Conservation (phyloP, 2,329 filamentous ascomycete genomes). For the Beauveria caledonica region DNA sequence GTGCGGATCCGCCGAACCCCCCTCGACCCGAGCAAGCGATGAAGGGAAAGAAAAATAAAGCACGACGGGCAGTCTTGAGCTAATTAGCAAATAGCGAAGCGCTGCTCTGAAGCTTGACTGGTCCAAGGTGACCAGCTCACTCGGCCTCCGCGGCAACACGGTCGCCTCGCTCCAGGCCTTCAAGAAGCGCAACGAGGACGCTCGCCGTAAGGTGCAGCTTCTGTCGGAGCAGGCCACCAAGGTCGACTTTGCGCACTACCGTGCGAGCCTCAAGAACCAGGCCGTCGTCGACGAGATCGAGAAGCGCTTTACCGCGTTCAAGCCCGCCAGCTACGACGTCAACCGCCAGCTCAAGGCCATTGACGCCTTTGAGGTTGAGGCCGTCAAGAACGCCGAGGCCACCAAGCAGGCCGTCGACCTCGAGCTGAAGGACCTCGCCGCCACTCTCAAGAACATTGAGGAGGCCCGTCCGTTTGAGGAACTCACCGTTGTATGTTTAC, state of each 20-base stretch:
- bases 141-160: conserved; percentile 93
- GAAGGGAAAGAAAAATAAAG: neutral
- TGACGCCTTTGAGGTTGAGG: conserved; percentile 94
- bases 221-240: conserved; percentile 78
- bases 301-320: conserved; percentile 86
- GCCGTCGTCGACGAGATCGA: conserved; percentile 94
- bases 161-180: conserved; percentile 85
- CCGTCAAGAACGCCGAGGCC: conserved; percentile 90
- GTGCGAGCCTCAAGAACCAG: conserved; percentile 87
- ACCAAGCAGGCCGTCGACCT: conserved; percentile 95
- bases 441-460: conserved; percentile 96
- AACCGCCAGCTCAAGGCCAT: conserved; percentile 93
- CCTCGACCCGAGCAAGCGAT: conserved; percentile 3
- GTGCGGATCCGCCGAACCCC: conserved; percentile 12
- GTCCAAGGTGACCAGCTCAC: conserved; percentile 86
- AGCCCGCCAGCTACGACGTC: conserved; percentile 90
- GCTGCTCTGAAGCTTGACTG: conserved; percentile 99
- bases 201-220: conserved; percentile 81
- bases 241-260: conserved; percentile 93
- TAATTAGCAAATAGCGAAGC: conserved; percentile 61
- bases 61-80: neutral
- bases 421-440: conserved; percentile 87
- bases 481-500: conserved; percentile 80
- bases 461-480: conserved; percentile 91
- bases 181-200: conserved; percentile 99